These are phyloP conservation scores for Emergomyces pasteurianus DNA, from an alignment of 2,329 filamentous ascomycete genomes.

Conservation along the genomic window DNA sequence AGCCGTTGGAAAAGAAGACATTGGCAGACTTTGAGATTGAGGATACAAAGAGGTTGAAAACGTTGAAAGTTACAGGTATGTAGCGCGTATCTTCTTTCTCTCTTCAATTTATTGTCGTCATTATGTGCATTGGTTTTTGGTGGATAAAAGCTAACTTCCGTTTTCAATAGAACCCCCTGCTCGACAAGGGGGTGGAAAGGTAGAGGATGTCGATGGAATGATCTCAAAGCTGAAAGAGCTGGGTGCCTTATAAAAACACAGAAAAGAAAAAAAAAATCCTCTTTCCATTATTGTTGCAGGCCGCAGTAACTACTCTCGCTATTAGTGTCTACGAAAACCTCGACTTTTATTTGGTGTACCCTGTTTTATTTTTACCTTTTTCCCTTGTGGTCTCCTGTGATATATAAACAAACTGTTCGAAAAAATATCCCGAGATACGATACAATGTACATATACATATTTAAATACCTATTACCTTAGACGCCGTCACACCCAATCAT, in stretches of 20 bases:
- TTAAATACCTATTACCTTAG: background rate
- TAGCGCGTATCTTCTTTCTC: constrained; percentile 12
- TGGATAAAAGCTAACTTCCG: constrained; percentile 4
- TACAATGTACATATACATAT: background rate
- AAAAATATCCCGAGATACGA: background rate
- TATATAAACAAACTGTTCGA: background rate
- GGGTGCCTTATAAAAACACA: constrained; percentile 72
- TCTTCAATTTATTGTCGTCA: background rate
- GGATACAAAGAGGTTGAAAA: constrained; percentile 66
- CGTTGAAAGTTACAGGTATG: constrained; percentile 73
- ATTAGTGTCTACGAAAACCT: background rate
- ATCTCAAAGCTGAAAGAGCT: constrained; percentile 90
- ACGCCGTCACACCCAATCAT: background rate
- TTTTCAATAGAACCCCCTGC: constrained; percentile 59
- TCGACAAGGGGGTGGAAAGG: constrained; percentile 88
- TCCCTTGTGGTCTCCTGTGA: background rate
- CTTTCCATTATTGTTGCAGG: background rate
- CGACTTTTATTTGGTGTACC: background rate
- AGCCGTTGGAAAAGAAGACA: constrained; percentile 87
- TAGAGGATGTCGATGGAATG: constrained; percentile 93
- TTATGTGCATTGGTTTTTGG: background rate
- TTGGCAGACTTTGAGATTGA: constrained; percentile 71
- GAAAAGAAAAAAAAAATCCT: no score
- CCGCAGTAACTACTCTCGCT: background rate
- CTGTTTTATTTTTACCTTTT: background rate